Conservation (phyloP, 2,329 filamentous ascomycete genomes). For the Aspergillus melleus region DNA sequence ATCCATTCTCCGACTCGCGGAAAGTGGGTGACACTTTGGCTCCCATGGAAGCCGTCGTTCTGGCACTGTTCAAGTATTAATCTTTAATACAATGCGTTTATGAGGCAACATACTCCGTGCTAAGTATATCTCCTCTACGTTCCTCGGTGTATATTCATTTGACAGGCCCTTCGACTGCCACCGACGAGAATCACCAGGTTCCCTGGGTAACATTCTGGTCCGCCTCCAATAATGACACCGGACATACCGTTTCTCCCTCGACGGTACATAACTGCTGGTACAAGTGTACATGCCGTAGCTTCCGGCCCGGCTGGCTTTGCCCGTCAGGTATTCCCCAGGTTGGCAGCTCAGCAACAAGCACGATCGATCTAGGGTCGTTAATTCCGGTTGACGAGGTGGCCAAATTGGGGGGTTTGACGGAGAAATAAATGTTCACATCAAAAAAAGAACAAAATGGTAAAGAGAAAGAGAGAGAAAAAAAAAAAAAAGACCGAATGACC, state of each 20-base stretch:
- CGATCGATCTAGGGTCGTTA: not conserved
- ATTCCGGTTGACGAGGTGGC: not conserved
- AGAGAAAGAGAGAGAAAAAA: not conserved
- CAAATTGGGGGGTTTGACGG: not conserved
- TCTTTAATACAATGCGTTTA: not conserved
- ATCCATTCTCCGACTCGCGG: slow-evolving; percentile 21
- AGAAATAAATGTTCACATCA: not conserved
- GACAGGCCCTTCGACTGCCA: not conserved
- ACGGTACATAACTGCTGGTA: no score
- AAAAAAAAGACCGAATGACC: slow-evolving; percentile 4
- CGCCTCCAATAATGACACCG: not conserved
- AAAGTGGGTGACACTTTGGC: slow-evolving; percentile 7
- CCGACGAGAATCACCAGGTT: not conserved
- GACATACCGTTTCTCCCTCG: not conserved
- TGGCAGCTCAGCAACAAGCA: not conserved
- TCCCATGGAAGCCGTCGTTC: slow-evolving; percentile 4
- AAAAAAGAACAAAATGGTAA: not conserved
- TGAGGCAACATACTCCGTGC: not conserved
- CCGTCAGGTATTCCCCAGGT: not conserved
- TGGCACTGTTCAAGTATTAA: not conserved
- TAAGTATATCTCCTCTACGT: not conserved
- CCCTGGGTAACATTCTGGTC: not conserved
- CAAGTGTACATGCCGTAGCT: slow-evolving; percentile 4
- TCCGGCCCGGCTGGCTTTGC: not conserved
- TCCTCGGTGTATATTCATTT: no score